These are phyloP conservation scores for Suillus bovinus DNA, from an alignment of 768 basidiomycete genomes.

Conservation along the genomic window DNA sequence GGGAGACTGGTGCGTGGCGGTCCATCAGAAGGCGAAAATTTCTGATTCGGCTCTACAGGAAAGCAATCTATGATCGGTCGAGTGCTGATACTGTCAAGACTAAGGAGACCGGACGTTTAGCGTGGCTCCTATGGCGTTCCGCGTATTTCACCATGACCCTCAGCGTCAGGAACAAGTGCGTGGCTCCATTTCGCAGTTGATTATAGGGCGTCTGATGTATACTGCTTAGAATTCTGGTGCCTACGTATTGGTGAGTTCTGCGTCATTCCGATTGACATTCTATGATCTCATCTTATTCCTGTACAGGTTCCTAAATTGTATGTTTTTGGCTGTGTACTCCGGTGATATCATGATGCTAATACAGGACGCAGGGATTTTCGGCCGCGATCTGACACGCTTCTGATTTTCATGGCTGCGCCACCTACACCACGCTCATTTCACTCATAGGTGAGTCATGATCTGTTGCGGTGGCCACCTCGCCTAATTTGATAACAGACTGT, in stretches of 20 bases:
- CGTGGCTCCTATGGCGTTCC: slow-evolving; percentile 80
- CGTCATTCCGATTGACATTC: slow-evolving; percentile 9
- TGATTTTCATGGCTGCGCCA: slow-evolving; percentile 30
- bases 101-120: slow-evolving; percentile 65
- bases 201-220: slow-evolving; percentile 14
- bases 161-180: slow-evolving; percentile 69
- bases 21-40: slow-evolving; percentile 4
- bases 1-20: slow-evolving; percentile 60
- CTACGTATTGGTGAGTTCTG: slow-evolving; percentile 59
- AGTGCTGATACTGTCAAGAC: slow-evolving; percentile 47
- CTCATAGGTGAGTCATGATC: slow-evolving; percentile 22
- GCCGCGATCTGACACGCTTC: slow-evolving; percentile 71
- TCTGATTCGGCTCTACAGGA: slow-evolving; percentile 43
- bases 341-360: slow-evolving; percentile 18
- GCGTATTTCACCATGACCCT: slow-evolving; percentile 81
- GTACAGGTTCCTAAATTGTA: slow-evolving; percentile 69
- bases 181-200: slow-evolving; percentile 15
- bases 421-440: not conserved
- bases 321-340: slow-evolving; percentile 20
- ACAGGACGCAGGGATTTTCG: slow-evolving; percentile 61
- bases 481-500: slow-evolving; percentile 3
- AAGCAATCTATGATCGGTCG: slow-evolving; percentile 75
- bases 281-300: slow-evolving; percentile 4
- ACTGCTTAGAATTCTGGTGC: slow-evolving; percentile 56
- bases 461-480: slow-evolving; percentile 17